Evolutionary conservation across 2,329 filamentous ascomycete species (phyloP).

Genomic region (Davidsoniella neocaledoniae): DNA sequence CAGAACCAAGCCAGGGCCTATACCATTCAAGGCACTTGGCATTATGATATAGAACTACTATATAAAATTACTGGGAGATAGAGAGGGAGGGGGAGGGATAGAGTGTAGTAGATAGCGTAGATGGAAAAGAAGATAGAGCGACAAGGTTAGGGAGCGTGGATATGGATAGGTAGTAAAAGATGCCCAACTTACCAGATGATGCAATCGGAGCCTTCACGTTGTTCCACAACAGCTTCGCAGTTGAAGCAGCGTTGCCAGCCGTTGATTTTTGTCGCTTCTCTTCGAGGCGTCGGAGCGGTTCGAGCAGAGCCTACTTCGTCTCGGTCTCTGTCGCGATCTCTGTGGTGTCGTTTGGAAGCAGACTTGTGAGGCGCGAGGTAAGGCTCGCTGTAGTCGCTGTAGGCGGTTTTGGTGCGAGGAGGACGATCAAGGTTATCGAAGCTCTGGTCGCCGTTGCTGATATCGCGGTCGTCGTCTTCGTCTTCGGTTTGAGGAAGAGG

Average conservation of each 20-base stretch:
- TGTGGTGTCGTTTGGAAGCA: neutral
- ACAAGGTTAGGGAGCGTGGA: neutral
- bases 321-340: conserved; percentile 7
- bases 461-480: conserved; percentile 6
- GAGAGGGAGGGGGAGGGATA: neutral
- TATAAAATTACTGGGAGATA: neutral
- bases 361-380: neutral
- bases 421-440: neutral
- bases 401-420: neutral
- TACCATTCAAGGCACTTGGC: too few species aligned
- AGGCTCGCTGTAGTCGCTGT: conserved; percentile 5
- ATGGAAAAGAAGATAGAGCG: neutral
- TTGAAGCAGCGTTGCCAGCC: conserved; percentile 63
- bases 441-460: conserved; percentile 1
- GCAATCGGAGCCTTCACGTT: conserved; percentile 72
- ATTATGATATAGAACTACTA: too few species aligned
- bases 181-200: conserved; percentile 58
- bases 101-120: neutral
- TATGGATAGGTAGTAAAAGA: neutral
- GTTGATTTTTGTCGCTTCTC: conserved; percentile 39
- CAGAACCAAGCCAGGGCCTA: too few species aligned
- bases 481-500: conserved; percentile 4
- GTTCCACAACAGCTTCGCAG: conserved; percentile 58
- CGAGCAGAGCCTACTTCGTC: conserved; percentile 11
- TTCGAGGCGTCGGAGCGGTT: conserved; percentile 10